Percentiles rank a stretch among this genome's conserved stretches.
phyloP scores from a whole-genome alignment of 805 yeast species.

The Candida railenensis region DNA sequence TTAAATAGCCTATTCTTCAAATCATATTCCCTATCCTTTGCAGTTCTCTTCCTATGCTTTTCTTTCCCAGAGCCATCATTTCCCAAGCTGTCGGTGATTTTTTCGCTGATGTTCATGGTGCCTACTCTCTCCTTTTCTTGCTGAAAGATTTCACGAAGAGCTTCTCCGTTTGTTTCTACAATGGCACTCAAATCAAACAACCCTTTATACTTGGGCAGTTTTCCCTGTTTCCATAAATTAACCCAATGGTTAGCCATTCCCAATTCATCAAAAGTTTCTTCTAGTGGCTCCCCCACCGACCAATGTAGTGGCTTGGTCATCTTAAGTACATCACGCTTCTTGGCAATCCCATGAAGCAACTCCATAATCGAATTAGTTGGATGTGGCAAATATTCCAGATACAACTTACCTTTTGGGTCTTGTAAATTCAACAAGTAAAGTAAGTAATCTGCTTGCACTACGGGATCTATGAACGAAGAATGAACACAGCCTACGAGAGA shows the following conservation, averaged over 20 bases:
- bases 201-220: constrained; percentile 27
- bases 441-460: constrained; percentile 81
- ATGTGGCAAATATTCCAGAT: constrained; percentile 44
- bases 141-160: constrained; percentile 21
- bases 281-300: constrained; percentile 9
- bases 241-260: constrained; percentile 68
- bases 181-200: constrained; percentile 37
- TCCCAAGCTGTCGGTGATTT: constrained; percentile 35
- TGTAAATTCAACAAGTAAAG: constrained; percentile 71
- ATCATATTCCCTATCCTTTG: constrained; percentile 44
- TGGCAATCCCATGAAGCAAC: constrained; percentile 51
- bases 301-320: constrained; percentile 11
- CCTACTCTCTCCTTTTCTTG: constrained; percentile 29
- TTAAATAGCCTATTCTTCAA: constrained; percentile 38
- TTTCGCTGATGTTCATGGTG: constrained; percentile 24
- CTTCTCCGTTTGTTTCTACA: constrained; percentile 23
- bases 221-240: constrained; percentile 60
- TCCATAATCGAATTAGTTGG: constrained; percentile 75
- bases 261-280: constrained; percentile 46
- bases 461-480: constrained; percentile 71
- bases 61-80: constrained; percentile 36
- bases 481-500: constrained; percentile 76
- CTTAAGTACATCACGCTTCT: constrained; percentile 32
- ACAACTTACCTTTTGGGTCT: constrained; percentile 44
- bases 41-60: constrained; percentile 39